Conservation (phyloP, 345 rosid genomes). For the Gossypium bickii region DNA sequence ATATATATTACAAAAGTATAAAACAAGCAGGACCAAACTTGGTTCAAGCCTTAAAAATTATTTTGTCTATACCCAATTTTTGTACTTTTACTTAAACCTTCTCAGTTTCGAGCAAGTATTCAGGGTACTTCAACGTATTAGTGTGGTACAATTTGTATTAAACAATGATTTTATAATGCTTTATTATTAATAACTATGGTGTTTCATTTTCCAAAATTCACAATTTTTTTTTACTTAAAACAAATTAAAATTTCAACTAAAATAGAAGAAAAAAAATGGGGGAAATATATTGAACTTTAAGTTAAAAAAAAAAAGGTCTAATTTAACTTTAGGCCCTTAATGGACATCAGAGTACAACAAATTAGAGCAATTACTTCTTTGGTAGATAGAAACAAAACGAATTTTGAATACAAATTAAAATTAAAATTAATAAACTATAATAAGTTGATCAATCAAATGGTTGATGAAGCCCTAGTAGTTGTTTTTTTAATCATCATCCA, state of each 20-base stretch:
- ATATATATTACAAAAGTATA: no score
- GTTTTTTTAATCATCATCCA: slow-evolving; percentile 15
- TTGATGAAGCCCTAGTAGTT: background rate
- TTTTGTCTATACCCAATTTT: no score
- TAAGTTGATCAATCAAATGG: background rate
- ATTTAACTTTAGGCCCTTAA: background rate
- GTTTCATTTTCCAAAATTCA: no score
- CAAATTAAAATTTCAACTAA: background rate
- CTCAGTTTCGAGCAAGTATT: no score
- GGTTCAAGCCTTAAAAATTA: no score
- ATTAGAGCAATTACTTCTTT: background rate
- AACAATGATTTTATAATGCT: no score
- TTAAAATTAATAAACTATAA: background rate
- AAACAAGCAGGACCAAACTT: no score
- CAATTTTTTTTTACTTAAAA: no score
- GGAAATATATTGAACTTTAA: slow-evolving; percentile 14
- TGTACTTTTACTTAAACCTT: no score
- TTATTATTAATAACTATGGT: no score
- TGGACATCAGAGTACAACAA: slow-evolving; percentile 7
- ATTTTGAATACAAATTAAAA: slow-evolving; percentile 3
- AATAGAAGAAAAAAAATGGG: slow-evolving; percentile 16
- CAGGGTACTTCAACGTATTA: no score
- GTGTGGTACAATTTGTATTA: no score
- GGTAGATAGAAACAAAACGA: background rate
- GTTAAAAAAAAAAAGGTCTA: slow-evolving; percentile 16